These are phyloP conservation scores for Nannizziopsis barbatae DNA, from an alignment of 2,329 filamentous ascomycete genomes.

Conservation along the genomic window DNA sequence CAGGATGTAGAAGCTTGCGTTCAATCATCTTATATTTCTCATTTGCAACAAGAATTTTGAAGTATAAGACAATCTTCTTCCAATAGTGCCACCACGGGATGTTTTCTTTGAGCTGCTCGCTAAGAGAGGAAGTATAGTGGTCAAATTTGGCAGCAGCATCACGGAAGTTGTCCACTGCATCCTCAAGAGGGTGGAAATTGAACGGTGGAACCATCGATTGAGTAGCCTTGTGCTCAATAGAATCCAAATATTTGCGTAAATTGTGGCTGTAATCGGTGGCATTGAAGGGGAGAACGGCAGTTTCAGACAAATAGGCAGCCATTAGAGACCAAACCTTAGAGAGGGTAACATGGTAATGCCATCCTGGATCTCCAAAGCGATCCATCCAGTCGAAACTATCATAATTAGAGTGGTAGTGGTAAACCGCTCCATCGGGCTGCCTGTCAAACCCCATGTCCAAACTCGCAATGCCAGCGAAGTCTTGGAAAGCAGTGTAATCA, in stretches of 20 bases:
- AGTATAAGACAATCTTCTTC: constrained; percentile 53
- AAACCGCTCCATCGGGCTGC: constrained; percentile 39
- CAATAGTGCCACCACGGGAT: constrained; percentile 73
- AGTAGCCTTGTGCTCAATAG: constrained; percentile 19
- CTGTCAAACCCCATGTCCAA: constrained; percentile 51
- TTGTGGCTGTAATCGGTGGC: constrained; percentile 54
- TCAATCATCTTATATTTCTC: constrained; percentile 75
- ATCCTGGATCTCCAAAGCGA: constrained; percentile 56
- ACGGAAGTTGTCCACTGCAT: constrained; percentile 40
- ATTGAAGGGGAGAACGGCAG: constrained; percentile 51
- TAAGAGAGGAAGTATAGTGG: constrained; percentile 37
- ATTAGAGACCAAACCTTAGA: constrained; percentile 55
- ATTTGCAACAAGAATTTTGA: constrained; percentile 58
- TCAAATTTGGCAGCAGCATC: constrained; percentile 44
- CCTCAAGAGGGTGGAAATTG: constrained; percentile 39
- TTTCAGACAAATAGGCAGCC: constrained; percentile 51
- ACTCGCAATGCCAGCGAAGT: constrained; percentile 56
- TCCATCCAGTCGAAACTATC: constrained; percentile 80
- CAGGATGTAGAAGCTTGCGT: constrained; percentile 62
- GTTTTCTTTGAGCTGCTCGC: constrained; percentile 39
- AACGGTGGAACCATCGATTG: constrained; percentile 19
- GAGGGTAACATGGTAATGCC: constrained; percentile 51
- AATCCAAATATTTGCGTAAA: constrained; percentile 37
- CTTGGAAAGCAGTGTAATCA: constrained; percentile 65
- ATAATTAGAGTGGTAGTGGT: constrained; percentile 76